These are phyloP conservation scores for Salvia sclarea DNA, from an alignment of 305 asterid genomes.

Conservation along the genomic window DNA sequence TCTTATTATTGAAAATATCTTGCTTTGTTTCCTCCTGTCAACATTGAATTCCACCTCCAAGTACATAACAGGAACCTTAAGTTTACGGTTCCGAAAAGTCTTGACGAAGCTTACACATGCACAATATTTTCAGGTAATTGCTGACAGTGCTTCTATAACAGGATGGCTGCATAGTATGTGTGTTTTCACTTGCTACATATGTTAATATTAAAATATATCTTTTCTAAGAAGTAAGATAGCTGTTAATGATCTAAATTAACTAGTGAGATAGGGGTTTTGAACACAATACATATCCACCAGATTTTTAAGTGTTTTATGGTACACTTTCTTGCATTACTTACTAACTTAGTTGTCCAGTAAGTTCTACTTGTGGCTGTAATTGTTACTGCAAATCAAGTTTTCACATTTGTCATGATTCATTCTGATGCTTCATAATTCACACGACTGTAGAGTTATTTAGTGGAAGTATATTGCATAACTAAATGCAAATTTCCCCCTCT, in stretches of 20 bases:
- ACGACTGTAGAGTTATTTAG: constrained; percentile 7
- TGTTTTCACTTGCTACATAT: constrained; percentile 8
- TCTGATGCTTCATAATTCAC: constrained; percentile 5
- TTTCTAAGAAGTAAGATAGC: constrained; percentile 1
- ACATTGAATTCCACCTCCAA: constrained; percentile 88
- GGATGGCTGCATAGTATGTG: constrained; percentile 19
- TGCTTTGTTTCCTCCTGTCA: constrained; percentile 89
- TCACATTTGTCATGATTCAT: constrained; percentile 19
- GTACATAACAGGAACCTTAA: constrained; percentile 88
- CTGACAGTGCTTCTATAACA: constrained; percentile 29
- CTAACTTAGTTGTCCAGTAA: constrained; percentile 1
- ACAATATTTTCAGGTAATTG: constrained; percentile 89
- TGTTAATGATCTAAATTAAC: constrained; percentile 13
- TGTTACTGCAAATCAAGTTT: constrained; percentile 15
- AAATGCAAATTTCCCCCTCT: constrained; percentile 5
- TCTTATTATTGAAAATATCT: constrained; percentile 85
- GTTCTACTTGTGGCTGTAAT: constrained; percentile 11
- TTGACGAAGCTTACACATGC: constrained; percentile 86
- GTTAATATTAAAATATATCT: constrained; percentile 6
- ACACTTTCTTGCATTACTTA: not conserved
- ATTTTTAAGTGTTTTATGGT: constrained; percentile 7
- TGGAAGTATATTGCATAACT: constrained; percentile 19
- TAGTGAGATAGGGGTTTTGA: not conserved
- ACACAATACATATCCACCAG: constrained; percentile 13
- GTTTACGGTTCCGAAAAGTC: constrained; percentile 82